These are phyloP conservation scores for Trichoderma gracile DNA, from an alignment of 2,329 filamentous ascomycete species.

Conservation along the genomic window DNA sequence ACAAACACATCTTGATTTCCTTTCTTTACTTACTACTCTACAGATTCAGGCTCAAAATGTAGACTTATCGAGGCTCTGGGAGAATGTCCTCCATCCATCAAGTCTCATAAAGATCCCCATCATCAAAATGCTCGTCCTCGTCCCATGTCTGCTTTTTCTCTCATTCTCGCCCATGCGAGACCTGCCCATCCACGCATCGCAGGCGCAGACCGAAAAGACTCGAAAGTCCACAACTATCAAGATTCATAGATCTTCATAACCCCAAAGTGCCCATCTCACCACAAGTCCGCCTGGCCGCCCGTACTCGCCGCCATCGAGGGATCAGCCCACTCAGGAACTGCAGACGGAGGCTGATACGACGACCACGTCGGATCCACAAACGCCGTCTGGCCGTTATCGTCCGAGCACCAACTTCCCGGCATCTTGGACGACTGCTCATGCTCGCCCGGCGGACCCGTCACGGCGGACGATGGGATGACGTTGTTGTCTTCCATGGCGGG, in stretches of 20 bases:
- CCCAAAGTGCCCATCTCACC: not conserved
- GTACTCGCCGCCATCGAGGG: constrained; percentile 37
- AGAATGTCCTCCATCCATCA: no score
- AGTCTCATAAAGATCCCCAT: no score
- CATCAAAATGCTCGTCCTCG: no score
- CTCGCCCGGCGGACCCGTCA: not conserved
- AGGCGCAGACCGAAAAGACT: no score
- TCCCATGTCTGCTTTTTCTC: no score
- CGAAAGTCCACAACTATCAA: no score
- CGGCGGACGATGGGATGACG: not conserved
- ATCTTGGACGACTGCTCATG: constrained; percentile 29
- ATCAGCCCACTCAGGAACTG: constrained; percentile 37
- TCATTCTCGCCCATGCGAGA: no score
- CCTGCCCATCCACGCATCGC: no score
- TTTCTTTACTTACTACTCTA: not conserved
- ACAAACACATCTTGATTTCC: not conserved
- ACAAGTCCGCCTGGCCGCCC: constrained; percentile 32
- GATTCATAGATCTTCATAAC: no score
- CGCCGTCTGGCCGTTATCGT: constrained; percentile 21
- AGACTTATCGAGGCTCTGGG: no score
- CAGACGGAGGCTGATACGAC: constrained; percentile 10
- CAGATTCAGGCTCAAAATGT: not conserved
- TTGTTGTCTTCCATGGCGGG: constrained; percentile 14
- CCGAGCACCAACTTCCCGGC: constrained; percentile 37
- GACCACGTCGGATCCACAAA: constrained; percentile 13